Evolutionary conservation across 202 grass and related monocot species (phyloP), one percentile per base, ranked within the genome.

Genomic region (Zizania palustris): DNA sequence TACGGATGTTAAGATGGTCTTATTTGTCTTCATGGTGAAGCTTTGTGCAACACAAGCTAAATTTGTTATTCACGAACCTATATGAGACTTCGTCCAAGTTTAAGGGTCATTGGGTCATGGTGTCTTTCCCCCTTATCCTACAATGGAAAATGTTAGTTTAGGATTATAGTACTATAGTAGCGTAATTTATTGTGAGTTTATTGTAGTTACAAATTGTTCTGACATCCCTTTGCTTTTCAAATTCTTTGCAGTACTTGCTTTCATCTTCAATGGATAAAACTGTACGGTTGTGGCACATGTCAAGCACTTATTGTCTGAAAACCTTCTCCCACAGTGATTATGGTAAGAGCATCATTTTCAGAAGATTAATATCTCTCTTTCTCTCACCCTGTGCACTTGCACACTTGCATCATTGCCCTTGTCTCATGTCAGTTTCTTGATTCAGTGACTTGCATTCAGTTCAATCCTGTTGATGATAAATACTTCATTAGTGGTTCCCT

Each of bases 261-360:
- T 98, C 95, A 58, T 95, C 95, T 33, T 98, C 95, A 64, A 98
- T 98, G 95, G 95, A 98, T 89, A 98, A 98, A 92, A 98, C 95
- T 35, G 95, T 98, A 66, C 86, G 95, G 80, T 81, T 98, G 65
- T 98, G 95, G 95, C 85, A 98, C 83, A 90, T 98, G 91, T 91
- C 89, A 62, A 95, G 80, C 85, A 95, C 85, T 77, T 92, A 88
- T 43, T 98, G 95, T 86, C 85, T 98, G 78, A 95, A 95, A 94
- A 82, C 68, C 50, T 98, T 98, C 73, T 94, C 91, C 13, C 95
- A 98, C 48, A 92, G 73, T 75, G 91, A 94, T 79, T 98, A 90
- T 49, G 94, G 94, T 94, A 88, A 60, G 80, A 79, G 50, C 19
- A 65, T 80, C 45, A 34, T 20, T 59, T 44, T 88, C 42, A 76